Percentiles rank a stretch among this genome's conserved stretches.
Evolutionary conservation across 164 flowering plant species (phyloP).

Genomic region (Vitis rotundifolia): DNA sequence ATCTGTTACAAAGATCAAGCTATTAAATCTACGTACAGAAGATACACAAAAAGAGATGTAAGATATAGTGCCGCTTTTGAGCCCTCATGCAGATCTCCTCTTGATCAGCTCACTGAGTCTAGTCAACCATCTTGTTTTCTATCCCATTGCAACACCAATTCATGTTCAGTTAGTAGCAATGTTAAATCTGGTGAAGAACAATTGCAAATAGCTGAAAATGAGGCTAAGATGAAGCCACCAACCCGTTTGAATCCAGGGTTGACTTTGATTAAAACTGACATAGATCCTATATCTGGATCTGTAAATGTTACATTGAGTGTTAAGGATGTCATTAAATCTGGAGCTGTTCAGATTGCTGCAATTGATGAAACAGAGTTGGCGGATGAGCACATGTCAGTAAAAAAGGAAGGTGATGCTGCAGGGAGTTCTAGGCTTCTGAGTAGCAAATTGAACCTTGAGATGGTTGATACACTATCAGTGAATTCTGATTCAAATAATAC

Average conservation of each 20-base stretch:
- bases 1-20: conserved; percentile 4
- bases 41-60: conserved; percentile 5
- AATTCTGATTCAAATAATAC: conserved; percentile 9
- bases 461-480: neutral
- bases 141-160: conserved; percentile 4
- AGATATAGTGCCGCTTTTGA: neutral
- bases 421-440: conserved; percentile 3
- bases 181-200: conserved; percentile 14
- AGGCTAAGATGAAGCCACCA: conserved; percentile 14
- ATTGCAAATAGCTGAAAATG: conserved; percentile 2
- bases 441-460: neutral
- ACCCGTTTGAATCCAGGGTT: conserved; percentile 17
- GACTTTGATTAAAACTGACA: conserved; percentile 11
- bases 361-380: conserved; percentile 6
- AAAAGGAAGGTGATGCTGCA: conserved; percentile 4
- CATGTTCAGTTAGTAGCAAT: neutral
- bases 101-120: conserved; percentile 6
- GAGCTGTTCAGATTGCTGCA: neutral
- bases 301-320: conserved; percentile 7
- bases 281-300: conserved; percentile 15
- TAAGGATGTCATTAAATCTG: conserved; percentile 4
- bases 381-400: conserved; percentile 2
- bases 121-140: conserved; percentile 13
- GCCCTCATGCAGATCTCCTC: neutral
- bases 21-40: neutral